phyloP scores from a whole-genome alignment of 2,329 filamentous ascomycete genomes.

The Apiospora saccharicola region DNA sequence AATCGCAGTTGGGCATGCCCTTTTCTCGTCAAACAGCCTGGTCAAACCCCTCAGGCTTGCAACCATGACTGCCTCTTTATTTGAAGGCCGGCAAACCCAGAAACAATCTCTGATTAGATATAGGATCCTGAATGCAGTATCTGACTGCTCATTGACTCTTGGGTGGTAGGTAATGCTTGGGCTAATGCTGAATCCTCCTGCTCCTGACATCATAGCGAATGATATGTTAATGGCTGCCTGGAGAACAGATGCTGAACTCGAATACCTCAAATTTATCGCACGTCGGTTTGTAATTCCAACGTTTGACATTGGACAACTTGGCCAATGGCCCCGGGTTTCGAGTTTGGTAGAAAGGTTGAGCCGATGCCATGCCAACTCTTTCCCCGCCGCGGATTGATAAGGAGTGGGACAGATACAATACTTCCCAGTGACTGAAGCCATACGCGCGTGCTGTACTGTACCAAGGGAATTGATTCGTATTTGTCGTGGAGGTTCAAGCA shows the following conservation, averaged over 20 bases:
- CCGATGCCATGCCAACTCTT: neutral
- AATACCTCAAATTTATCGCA: neutral
- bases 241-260: neutral
- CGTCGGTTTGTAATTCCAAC: too few species aligned
- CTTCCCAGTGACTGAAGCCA: too few species aligned
- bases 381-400: too few species aligned
- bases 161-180: conserved; percentile 23
- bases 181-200: conserved; percentile 25
- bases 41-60: too few species aligned
- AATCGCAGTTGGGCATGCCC: too few species aligned
- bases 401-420: too few species aligned
- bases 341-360: neutral
- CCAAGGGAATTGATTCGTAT: neutral
- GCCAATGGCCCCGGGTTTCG: conserved; percentile 24
- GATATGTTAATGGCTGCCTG: conserved; percentile 1
- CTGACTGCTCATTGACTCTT: neutral
- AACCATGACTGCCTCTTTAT: too few species aligned
- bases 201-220: conserved; percentile 23
- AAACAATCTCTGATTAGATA: neutral
- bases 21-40: too few species aligned
- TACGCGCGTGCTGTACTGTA: neutral
- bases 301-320: conserved; percentile 22
- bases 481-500: neutral
- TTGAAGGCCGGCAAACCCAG: too few species aligned
- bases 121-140: too few species aligned